Conservation (phyloP, 2,329 filamentous ascomycete genomes). For the Bipolaris oryzae region DNA sequence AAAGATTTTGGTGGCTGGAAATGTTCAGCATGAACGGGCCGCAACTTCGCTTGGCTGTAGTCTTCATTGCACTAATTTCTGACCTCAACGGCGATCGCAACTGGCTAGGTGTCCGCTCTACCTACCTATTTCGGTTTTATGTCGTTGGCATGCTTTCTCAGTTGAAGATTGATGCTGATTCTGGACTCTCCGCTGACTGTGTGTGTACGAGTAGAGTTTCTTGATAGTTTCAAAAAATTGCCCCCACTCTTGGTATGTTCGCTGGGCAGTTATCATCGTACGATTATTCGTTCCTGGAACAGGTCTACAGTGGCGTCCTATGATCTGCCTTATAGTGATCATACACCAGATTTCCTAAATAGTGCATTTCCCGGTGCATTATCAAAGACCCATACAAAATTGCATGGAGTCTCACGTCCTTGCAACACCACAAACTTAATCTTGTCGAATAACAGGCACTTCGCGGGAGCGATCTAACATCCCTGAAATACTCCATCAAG, state of each 20-base stretch:
- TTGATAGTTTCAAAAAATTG: background rate
- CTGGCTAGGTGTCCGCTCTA: background rate
- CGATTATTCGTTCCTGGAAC: background rate
- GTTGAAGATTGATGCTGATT: background rate
- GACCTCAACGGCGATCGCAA: background rate
- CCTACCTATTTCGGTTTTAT: background rate
- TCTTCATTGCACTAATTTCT: background rate
- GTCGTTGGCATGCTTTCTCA: background rate
- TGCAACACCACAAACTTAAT: background rate
- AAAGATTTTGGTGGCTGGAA: background rate
- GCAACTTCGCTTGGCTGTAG: background rate
- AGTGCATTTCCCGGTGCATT: background rate
- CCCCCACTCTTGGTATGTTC: background rate
- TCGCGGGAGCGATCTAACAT: background rate
- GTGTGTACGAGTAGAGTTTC: background rate
- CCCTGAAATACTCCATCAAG: background rate
- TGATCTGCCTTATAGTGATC: background rate
- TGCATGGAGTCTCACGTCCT: constrained; percentile 1
- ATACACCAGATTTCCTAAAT: background rate
- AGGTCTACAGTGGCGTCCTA: background rate
- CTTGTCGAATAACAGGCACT: background rate
- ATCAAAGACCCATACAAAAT: background rate
- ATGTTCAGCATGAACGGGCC: background rate
- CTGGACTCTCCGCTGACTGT: background rate
- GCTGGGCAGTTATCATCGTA: background rate